Base-by-base conservation (phyloP, 2,329 filamentous ascomycete genomes). In the Arthrocladium fulminans region DNA sequence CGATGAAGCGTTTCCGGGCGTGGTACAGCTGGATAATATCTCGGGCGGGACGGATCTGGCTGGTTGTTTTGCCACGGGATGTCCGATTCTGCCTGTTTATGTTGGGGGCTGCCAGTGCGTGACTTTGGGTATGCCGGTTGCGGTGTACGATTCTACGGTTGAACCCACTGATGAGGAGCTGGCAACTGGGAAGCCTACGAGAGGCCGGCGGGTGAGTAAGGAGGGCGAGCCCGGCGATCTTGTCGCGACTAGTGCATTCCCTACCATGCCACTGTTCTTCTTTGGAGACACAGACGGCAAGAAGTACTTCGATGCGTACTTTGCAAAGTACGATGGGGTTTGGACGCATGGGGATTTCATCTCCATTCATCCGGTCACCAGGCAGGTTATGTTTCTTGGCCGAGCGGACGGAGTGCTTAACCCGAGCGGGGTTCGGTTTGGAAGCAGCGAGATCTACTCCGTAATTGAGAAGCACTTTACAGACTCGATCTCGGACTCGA, bases 391-490 rank as follows among this genome's bases (percentile, higher is more conserved):
- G 10, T 82, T 89, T 56, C 73, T 86, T 0, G 84, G 84, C 1
- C 74, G 85, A 1, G 83, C 80, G 2, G 57, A 61, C 35, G 58
- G 56, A 19, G 58, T 58, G 37, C 45, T 58, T 12, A 98, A 98
- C 63, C 92, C 92, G 0, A 80, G 84, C 0, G 92, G 92, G 2
- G 88, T 98, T 15, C 75, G 90, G 0, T 97, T 98, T 61, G 90
- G 90, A 3, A 88, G 83, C 25, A 88, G 90, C 0, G 92, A 98
- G 71, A 95, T 98, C 17, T 97, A 97, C 67, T 96, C 95, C 63
- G 75, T 96, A n/a, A 70, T 97, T 23, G 64, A 66, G 29, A 58
- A 60, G 45, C 60, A 75, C 47, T 89, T 90, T 53, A n/a, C 43
- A 15, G 68, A 77, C 13, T 68, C 73, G 43, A 67, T 92, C 2